A percentile compares a stretch with the other conserved stretches of the same genome.
Conservation (phyloP, 2,329 filamentous ascomycete genomes). For the Cladophialophora psammophila region DNA sequence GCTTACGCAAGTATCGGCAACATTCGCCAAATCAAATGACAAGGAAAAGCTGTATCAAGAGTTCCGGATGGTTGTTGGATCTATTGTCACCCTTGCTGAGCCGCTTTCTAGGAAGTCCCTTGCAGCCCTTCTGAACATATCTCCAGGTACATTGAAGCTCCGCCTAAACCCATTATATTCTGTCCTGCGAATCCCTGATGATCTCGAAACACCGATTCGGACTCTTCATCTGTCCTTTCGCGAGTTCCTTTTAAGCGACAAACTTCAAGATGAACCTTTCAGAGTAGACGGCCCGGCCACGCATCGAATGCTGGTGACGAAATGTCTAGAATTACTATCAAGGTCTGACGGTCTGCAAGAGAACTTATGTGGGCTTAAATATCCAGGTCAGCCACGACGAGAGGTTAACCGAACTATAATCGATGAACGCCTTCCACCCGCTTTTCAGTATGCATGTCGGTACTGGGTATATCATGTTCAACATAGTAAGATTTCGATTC, state of each 20-base stretch:
- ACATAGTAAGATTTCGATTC: slow-evolving; percentile 19
- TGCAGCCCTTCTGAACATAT: neutral
- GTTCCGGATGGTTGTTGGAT: slow-evolving; percentile 23
- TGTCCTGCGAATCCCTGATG: neutral
- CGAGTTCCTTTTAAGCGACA: slow-evolving; percentile 31
- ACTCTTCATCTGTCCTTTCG: slow-evolving; percentile 30
- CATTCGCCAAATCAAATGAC: neutral
- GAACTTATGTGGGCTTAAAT: slow-evolving; percentile 30
- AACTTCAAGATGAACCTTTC: slow-evolving; percentile 25
- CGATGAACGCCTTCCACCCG: slow-evolving; percentile 33
- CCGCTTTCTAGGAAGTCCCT: slow-evolving; percentile 16
- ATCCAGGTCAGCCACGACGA: slow-evolving; percentile 26
- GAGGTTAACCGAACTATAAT: slow-evolving; percentile 23
- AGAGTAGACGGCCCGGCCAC: slow-evolving; percentile 16
- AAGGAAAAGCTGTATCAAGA: slow-evolving; percentile 20
- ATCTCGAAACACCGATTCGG: neutral
- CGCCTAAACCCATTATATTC: neutral
- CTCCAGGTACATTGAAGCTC: too few relatives aligned
- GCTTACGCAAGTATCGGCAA: slow-evolving; percentile 12
- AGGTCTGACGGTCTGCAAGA: slow-evolving; percentile 13
- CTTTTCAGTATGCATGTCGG: slow-evolving; percentile 42
- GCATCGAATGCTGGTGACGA: slow-evolving; percentile 20
- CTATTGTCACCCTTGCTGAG: slow-evolving; percentile 23
- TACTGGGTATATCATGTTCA: slow-evolving; percentile 45
- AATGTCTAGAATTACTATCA: slow-evolving; percentile 16